Percentiles rank a stretch among this genome's conserved stretches.
Evolutionary conservation across 352 stramenopile genomes (phyloP).

Genomic region (Halophytophthora batemanensis): DNA sequence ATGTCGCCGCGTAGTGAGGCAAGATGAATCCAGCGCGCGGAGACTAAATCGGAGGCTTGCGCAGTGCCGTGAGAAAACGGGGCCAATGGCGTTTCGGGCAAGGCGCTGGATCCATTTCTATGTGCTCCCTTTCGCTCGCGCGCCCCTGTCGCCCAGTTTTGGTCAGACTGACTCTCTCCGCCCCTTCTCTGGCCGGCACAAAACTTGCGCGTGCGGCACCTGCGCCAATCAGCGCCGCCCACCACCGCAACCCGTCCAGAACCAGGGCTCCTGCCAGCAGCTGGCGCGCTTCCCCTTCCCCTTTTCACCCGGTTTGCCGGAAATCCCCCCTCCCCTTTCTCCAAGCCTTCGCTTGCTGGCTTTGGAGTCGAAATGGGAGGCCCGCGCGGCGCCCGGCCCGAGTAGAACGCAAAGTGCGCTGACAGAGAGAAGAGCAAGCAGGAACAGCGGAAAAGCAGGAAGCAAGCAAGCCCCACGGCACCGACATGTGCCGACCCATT

Average conservation of each 20-base stretch:
- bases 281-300: no score
- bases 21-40: background rate
- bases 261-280: background rate
- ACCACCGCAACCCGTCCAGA: background rate
- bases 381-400: background rate
- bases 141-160: constrained; percentile 18
- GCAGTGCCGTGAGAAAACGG: no score
- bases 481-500: constrained; percentile 79
- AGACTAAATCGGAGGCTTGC: no score
- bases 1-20: background rate
- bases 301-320: no score
- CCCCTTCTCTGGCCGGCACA: background rate
- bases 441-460: constrained; percentile 21
- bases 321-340: constrained; percentile 1
- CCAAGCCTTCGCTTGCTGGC: constrained; percentile 1
- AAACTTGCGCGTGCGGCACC: background rate
- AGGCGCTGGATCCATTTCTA: constrained; percentile 35
- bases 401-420: constrained; percentile 29
- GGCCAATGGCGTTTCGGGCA: no score
- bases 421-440: constrained; percentile 22
- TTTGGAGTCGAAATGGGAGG: constrained; percentile 15
- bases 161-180: constrained; percentile 7
- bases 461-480: constrained; percentile 13
- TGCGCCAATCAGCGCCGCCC: constrained; percentile 9
- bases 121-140: constrained; percentile 26